Evolutionary conservation across 148 eudicot genomes (phyloP), one percentile per base, ranked within the genome.

Genomic region (Camellia sinensis): DNA sequence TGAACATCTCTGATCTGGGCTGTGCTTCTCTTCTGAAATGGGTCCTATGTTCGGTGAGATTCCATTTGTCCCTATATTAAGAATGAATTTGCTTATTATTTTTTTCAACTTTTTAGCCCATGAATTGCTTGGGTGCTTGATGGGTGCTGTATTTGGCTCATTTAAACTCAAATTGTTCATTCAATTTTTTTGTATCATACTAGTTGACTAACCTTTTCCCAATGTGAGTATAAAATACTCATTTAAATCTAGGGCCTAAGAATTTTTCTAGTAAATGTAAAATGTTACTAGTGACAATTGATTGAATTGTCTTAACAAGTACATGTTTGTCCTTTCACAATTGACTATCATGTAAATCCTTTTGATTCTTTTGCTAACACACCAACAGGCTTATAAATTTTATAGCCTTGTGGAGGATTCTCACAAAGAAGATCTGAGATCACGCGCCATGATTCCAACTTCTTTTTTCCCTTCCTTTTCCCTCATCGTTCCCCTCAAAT

Each of bases 21-120:
- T 90, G 92, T 86, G 87, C 88, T 84, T 78, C 92, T 18, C 52
- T 86, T 60, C 15, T 90, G 50, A 86, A 82, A 85, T 84, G 88
- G n/a, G 70, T 90, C 79, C 77, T 88, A 18, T 90, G 92, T 41
- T 78, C 92, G 73, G 92, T 90, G 85, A 86, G 87, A 43, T 12
- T 61, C 53, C 14, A 18, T 52, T 17, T 52, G 68, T 54, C 76
- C 56, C 40, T 40, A 80, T 40, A 79, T 52, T 3, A 45, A 67
- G 21, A 65, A 61, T 13, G 29, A 74, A 40, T 61, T 22, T 62
- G 52, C 14, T 29, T 68, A 48, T 48, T 48, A 7, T 48, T 48
- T 29, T 29, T 29, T 29, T 29, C 37, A 29, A 29, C 37, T 1
- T 29, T 29, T 29, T 29, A 29, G 37, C 37, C 5, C 52, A 48